Conservation (phyloP, 345 rosid genomes). For the Brassica incana region DNA sequence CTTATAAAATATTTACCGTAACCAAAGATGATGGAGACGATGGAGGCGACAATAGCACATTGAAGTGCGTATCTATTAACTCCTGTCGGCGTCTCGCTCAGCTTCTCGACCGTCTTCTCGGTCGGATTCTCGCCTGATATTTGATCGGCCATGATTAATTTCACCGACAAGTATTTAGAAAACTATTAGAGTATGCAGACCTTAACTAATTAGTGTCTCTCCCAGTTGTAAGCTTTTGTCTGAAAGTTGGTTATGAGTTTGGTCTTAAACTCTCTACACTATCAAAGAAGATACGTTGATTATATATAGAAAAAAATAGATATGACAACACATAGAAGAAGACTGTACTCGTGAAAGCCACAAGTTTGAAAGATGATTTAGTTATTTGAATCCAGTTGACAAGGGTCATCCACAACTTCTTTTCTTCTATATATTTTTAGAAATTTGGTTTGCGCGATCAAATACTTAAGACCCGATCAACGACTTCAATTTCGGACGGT, state of each 20-base stretch:
- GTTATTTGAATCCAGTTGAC: conserved; percentile 30
- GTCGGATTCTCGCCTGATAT: conserved; percentile 20
- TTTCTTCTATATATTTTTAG: conserved; percentile 11
- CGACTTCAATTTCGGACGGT: conserved; percentile 4
- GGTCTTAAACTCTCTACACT: conserved; percentile 11
- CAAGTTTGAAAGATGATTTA: conserved; percentile 16
- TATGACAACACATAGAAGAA: conserved; percentile 14
- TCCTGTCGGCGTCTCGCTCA: conserved; percentile 12
- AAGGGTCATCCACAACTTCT: conserved; percentile 22
- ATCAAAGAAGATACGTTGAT: conserved; percentile 30
- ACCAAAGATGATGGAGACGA: conserved; percentile 81
- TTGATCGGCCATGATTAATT: conserved; percentile 29
- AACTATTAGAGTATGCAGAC: conserved; percentile 7
- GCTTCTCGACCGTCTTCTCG: not conserved
- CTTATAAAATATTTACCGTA: conserved; percentile 50
- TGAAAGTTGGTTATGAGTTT: conserved; percentile 30
- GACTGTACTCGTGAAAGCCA: conserved; percentile 30
- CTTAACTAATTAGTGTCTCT: conserved; percentile 1
- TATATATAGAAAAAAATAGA: conserved; percentile 21
- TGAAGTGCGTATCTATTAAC: conserved; percentile 67
- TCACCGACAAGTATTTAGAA: conserved; percentile 3
- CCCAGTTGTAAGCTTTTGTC: conserved; percentile 9
- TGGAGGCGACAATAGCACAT: conserved; percentile 73
- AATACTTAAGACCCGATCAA: conserved; percentile 30
- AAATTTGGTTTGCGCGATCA: not conserved